Conservation (phyloP, 177 flowering plant species). For the Vitis hybrid region DNA sequence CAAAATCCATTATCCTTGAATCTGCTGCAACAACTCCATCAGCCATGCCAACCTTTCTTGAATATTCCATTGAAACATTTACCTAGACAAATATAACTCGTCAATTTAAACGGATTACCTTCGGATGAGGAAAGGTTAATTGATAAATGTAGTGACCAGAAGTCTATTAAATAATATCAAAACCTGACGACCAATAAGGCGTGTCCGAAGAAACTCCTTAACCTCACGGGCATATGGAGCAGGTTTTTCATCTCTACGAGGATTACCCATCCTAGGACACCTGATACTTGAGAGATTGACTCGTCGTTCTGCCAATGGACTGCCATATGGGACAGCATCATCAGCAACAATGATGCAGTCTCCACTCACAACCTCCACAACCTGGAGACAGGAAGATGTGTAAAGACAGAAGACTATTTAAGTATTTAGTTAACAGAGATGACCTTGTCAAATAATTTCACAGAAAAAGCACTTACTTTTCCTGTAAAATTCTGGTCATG, state of each 20-base stretch:
- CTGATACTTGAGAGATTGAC: conserved; percentile 93
- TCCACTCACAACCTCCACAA: conserved; percentile 98
- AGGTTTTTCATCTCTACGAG: conserved; percentile 82
- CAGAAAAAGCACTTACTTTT: conserved; percentile 44
- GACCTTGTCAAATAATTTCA: neutral
- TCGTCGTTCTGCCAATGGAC: conserved; percentile 83
- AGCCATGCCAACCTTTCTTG: conserved; percentile 68
- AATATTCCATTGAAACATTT: conserved; percentile 91
- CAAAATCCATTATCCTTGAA: conserved; percentile 95
- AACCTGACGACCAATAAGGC: conserved; percentile 84
- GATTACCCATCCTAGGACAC: conserved; percentile 87
- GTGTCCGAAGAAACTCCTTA: conserved; percentile 77
- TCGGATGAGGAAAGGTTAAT: neutral
- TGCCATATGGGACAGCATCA: conserved; percentile 84
- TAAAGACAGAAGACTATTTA: neutral
- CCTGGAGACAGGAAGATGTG: conserved; percentile 42
- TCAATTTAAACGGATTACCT: neutral
- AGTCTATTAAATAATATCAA: conserved; percentile 2
- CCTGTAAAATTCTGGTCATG: conserved; percentile 91
- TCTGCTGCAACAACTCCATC: conserved; percentile 59
- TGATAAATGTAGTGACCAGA: conserved; percentile 1
- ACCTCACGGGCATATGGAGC: conserved; percentile 93
- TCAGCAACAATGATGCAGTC: conserved; percentile 93
- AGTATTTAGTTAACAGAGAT: neutral
- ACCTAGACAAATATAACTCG: conserved; percentile 48